Base-by-base conservation (phyloP, 73 alveolate species). In the Paramecium tetraurelia region DNA sequence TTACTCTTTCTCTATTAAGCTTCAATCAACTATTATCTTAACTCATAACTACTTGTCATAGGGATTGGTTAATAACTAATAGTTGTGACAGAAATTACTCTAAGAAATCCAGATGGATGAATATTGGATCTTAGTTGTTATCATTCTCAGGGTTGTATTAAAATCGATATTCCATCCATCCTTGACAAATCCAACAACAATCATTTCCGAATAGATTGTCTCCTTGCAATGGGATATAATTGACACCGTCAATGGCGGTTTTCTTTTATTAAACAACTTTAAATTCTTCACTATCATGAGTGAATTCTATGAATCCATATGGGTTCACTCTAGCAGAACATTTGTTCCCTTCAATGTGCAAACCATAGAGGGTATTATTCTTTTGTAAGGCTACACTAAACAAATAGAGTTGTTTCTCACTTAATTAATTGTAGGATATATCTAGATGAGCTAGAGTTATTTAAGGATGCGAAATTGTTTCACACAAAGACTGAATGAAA, bases 151-250 rank as follows among this genome's bases (percentile, higher is more conserved):
- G 89, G 5, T 16, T 21, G 70, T 38, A 76, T 18, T 24, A n/a
- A 43, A 76, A 76, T 76, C 89, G 5, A 76, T 76, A 21, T 76
- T 76, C 89, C 70, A 41, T 76, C 89, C 89, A 76, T 38, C 89
- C 89, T 76, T 76, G 46, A 38, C 89, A 76, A 76, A 76, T 76
- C 89, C 89, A 76, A 43, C 89, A 76, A 31, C 89, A 76, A 76
- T 76, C 89, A 21, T 76, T 76, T 12, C 89, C 89, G 9, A 40
- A 24, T 76, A 76, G 20, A 11, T 41, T n/a, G n/a, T 76, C 63
- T 36, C 48, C 70, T 76, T 36, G 10, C 40, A 35, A 33, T 24
- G 89, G 89, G 18, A 76, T 76, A 9, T 40, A 76, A 43, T 41
- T 76, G 8, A 76, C 89, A 76, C 89, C 89, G 20, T 76, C 48